Conservation (phyloP, 768 basidiomycete species). For the Auricularia sp. region DNA sequence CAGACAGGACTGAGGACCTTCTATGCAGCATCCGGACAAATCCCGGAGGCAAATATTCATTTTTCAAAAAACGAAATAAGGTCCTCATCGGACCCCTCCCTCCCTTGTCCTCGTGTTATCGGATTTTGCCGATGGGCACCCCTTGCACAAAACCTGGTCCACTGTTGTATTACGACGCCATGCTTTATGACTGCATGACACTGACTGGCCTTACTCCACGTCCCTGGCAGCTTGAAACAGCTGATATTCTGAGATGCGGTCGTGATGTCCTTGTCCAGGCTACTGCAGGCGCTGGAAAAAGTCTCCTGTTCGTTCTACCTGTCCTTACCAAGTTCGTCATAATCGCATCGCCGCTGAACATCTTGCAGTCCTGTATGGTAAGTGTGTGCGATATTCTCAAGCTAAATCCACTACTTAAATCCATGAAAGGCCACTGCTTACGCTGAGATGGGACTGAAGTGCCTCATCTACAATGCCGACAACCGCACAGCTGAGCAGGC, state of each 20-base stretch:
- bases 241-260: background rate
- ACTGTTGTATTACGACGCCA: background rate
- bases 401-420: background rate
- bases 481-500: background rate
- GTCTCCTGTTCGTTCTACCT: background rate
- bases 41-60: too few relatives aligned
- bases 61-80: too few relatives aligned
- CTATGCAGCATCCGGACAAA: too few relatives aligned
- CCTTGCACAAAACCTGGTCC: background rate
- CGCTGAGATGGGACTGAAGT: background rate
- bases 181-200: background rate
- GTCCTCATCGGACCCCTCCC: too few relatives aligned
- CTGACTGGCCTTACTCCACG: background rate
- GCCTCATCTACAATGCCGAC: background rate
- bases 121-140: too few relatives aligned
- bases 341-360: background rate
- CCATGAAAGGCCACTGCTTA: background rate
- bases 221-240: background rate
- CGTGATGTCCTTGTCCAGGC: background rate
- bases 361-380: background rate
- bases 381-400: background rate
- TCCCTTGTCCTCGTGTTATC: too few relatives aligned
- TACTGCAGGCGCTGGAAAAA: background rate
- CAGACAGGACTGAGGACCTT: too few relatives aligned
- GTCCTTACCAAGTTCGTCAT: background rate